Conservation (phyloP, 495 filamentous ascomycete genomes). For the Thermothielavioides terrestris region DNA sequence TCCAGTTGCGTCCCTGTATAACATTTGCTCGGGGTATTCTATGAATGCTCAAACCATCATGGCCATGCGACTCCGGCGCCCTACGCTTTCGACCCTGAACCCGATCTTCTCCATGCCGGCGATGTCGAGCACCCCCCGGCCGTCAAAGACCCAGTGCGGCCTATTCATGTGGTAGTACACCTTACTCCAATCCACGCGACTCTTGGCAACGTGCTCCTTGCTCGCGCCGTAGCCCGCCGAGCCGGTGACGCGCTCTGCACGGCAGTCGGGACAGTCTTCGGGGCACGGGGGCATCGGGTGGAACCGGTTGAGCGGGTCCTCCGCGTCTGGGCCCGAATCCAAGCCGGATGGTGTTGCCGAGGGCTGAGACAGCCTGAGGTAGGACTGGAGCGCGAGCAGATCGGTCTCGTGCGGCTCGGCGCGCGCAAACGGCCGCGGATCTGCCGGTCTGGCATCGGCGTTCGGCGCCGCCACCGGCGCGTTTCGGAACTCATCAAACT, state of each 20-base stretch:
- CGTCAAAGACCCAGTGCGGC: neutral
- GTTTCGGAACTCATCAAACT: neutral
- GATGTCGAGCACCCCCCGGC: neutral
- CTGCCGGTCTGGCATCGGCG: neutral
- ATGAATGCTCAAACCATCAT: too few species aligned
- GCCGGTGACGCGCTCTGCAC: neutral
- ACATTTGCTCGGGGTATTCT: too few species aligned
- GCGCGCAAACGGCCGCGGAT: neutral
- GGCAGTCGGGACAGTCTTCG: neutral
- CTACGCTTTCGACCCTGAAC: neutral
- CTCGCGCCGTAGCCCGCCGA: neutral
- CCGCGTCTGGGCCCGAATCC: too few species aligned
- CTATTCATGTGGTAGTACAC: neutral
- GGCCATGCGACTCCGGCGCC: neutral
- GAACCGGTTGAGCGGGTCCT: neutral
- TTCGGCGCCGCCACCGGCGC: neutral
- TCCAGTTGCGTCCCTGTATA: too few species aligned
- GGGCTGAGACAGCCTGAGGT: too few species aligned
- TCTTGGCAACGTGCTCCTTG: neutral
- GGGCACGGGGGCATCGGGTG: neutral
- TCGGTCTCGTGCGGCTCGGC: too few species aligned
- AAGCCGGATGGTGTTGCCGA: too few species aligned
- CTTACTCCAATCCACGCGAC: neutral
- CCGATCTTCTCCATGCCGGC: neutral
- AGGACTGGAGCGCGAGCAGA: too few species aligned